These are phyloP conservation scores for Mallotus japonicus DNA, from an alignment of 441 rosid genomes.

Conservation along the genomic window DNA sequence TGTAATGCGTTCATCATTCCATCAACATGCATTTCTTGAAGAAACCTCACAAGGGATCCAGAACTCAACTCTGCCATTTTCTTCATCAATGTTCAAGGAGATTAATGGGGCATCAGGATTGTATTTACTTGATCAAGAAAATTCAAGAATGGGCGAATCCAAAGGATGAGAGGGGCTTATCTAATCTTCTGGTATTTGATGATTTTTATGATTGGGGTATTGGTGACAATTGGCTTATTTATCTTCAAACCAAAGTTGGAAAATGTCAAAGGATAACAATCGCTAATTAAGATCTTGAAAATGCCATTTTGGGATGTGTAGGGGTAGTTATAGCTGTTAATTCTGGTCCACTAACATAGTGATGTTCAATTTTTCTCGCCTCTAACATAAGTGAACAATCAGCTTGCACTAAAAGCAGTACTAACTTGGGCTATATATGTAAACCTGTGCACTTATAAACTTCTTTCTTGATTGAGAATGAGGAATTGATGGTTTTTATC, in stretches of 20 bases:
- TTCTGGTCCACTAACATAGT: not conserved
- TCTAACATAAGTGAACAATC: too few relatives aligned
- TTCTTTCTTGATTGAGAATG: too few relatives aligned
- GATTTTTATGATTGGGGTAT: not conserved
- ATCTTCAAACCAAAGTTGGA: not conserved
- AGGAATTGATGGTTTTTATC: too few relatives aligned
- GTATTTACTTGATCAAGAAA: not conserved
- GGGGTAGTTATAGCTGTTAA: not conserved
- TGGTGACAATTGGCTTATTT: not conserved
- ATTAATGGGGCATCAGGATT: not conserved
- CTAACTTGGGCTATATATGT: too few relatives aligned
- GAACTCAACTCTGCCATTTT: conserved; percentile 47
- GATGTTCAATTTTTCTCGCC: too few relatives aligned
- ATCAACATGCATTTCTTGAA: conserved; percentile 46
- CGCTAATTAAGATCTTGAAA: not conserved
- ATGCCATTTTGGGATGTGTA: too few relatives aligned
- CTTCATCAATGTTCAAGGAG: not conserved
- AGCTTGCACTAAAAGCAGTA: too few relatives aligned
- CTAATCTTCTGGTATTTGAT: not conserved
- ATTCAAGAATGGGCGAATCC: not conserved
- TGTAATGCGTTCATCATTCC: conserved; percentile 34
- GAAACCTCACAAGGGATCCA: conserved; percentile 62
- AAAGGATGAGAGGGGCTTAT: not conserved
- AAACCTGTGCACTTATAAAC: too few relatives aligned
- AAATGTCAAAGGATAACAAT: conserved; percentile 2